Base-by-base conservation (phyloP, 2,329 filamentous ascomycete genomes). In the Cercospora zeina region DNA sequence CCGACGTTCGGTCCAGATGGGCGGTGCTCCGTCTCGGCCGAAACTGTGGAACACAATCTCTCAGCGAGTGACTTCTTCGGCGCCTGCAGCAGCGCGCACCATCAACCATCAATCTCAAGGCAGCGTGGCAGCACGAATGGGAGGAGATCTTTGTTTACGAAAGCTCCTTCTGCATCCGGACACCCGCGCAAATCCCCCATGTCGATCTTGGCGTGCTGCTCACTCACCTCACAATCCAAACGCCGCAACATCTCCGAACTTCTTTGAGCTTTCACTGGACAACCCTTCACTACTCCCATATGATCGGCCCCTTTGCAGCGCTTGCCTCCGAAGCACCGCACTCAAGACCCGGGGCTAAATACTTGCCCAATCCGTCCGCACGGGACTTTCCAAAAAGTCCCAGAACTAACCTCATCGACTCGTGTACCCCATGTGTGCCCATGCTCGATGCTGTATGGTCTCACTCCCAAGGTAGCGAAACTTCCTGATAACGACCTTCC, bases 391-490 rank as follows among this genome's bases (percentile, higher is more conserved):
- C 53, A 61, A 47, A 37, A 56, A 50, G 27, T 3, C 24, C 24
- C 24, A 27, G 24, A 27, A 27, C 53, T 37, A 39, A 61, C n/a
- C 31, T 53, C 16, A 45, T 27, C 24, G 6, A 27, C 24, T 27
- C 39, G 4, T 45, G 16, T 45, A 16, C 39, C 39, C 60, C 65
- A 65, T 67, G 65, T 67, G 63, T 61, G 50, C 54, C 42, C 39
- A 64, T 60, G 50, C 54, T 57, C 63, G 53, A 53, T 24, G 36
- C 61, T 67, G 61, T 62, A 62, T 63, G 62, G 62, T 58, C 58
- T 61, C 24, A 61, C 45, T 24, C 34, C n/a, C 24, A n/a, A 30
- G 11, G 47, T 33, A 31, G 30, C 47, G n/a, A 16, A 5, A 27
- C 21, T 31, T 21, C 14, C 24, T 33, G 24, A 31, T 16, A 24